Percentiles rank a stretch among this genome's conserved stretches.
phyloP scores from a whole-genome alignment of 371 early-diverging fungal species.

The Mucor sp. region DNA sequence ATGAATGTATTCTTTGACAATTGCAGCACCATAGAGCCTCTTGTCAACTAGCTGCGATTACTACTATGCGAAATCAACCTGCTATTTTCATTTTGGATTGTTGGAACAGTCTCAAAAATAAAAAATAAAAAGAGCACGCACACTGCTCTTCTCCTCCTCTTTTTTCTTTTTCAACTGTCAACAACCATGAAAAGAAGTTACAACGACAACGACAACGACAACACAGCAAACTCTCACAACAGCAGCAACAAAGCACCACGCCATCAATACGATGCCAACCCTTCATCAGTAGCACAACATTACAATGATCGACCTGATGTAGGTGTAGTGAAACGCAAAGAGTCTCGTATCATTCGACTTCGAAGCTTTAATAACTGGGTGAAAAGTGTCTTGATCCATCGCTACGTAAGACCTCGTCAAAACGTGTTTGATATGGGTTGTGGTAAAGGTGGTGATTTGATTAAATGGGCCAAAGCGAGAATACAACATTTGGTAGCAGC shows the following conservation, averaged over 20 bases:
- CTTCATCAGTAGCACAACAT: constrained; percentile 77
- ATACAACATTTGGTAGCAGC: constrained; percentile 77
- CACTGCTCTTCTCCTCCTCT: constrained; percentile 2
- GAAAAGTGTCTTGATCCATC: constrained; percentile 84
- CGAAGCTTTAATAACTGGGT: constrained; percentile 97
- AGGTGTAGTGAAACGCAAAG: constrained; percentile 71
- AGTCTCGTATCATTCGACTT: constrained; percentile 84
- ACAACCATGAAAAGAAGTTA: constrained; percentile 12
- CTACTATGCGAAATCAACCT: too few species aligned
- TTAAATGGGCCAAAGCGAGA: constrained; percentile 84
- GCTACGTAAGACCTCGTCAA: constrained; percentile 55
- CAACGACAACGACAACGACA: not conserved
- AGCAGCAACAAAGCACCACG: not conserved
- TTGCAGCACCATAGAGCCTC: not conserved
- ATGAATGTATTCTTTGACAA: too few species aligned
- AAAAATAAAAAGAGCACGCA: too few species aligned
- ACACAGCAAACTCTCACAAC: not conserved
- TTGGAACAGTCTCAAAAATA: not conserved
- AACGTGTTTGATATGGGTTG: constrained; percentile 94
- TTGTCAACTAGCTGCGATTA: too few species aligned
- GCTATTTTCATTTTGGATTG: not conserved
- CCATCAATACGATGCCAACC: constrained; percentile 7
- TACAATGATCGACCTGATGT: constrained; percentile 92
- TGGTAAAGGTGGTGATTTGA: constrained; percentile 99
- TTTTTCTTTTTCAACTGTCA: not conserved